Conservation (phyloP, 108 stramenopile genomes). For the Ochromonas danica region DNA sequence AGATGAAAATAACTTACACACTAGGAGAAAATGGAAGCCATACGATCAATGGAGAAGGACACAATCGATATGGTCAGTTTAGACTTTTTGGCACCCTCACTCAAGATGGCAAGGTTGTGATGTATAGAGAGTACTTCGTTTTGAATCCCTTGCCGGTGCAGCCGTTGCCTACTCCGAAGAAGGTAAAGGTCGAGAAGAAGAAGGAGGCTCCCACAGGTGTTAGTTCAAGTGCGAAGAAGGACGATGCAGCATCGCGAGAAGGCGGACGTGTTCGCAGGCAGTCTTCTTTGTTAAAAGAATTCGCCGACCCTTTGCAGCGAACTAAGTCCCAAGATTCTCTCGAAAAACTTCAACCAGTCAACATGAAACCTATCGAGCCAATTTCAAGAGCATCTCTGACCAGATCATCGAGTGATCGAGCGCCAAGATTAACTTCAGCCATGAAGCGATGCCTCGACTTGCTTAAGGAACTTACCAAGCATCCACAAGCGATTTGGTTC, state of each 20-base stretch:
- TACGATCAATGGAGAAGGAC: conserved; percentile 9
- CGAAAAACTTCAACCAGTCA: neutral
- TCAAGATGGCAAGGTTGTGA: neutral
- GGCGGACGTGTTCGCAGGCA: conserved; percentile 2
- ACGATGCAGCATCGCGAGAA: neutral
- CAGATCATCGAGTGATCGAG: neutral
- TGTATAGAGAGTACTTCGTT: neutral
- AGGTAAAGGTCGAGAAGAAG: neutral
- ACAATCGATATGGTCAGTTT: conserved; percentile 11
- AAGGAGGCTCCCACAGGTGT: neutral
- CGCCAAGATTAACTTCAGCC: neutral
- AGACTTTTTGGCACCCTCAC: conserved; percentile 6
- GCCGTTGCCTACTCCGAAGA: neutral
- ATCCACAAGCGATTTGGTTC: conserved; percentile 12
- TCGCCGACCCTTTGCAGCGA: neutral
- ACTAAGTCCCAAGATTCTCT: too few species aligned
- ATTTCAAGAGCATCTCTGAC: neutral
- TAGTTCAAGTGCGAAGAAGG: neutral
- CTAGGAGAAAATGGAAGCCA: conserved; percentile 1
- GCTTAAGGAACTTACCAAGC: conserved; percentile 22
- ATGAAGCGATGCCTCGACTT: neutral
- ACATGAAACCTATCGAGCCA: neutral
- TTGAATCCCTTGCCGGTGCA: neutral
- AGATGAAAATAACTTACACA: conserved; percentile 17
- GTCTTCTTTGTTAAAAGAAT: neutral